Evolutionary conservation across 257 asterid species (phyloP).

Genomic region (Nicotiana benthamiana): DNA sequence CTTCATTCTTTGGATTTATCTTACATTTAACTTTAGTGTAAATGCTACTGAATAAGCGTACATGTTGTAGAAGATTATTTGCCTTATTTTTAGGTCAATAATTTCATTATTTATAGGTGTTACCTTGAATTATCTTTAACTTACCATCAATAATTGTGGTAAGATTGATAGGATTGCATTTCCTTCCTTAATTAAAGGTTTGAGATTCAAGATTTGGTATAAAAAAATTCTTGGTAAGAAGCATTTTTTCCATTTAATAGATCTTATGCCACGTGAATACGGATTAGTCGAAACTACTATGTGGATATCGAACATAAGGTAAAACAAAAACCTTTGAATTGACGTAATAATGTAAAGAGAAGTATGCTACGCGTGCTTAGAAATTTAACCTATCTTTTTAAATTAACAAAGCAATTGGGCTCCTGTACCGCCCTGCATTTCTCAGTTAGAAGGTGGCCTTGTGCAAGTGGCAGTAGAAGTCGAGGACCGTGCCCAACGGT

Average conservation of each 20-base stretch:
- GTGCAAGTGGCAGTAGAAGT: conserved; percentile 99
- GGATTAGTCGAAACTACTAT: too few relatives aligned
- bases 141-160: too few relatives aligned
- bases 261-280: too few relatives aligned
- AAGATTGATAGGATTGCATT: too few relatives aligned
- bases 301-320: too few relatives aligned
- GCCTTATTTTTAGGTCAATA: neutral
- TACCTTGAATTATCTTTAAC: neutral
- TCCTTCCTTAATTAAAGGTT: too few relatives aligned
- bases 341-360: too few relatives aligned
- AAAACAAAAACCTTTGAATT: neutral
- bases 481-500: conserved; percentile 95
- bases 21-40: neutral
- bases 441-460: conserved; percentile 92
- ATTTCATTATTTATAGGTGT: neutral
- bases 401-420: neutral
- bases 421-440: conserved; percentile 88
- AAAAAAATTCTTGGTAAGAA: too few relatives aligned
- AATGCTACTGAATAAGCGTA: neutral
- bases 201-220: too few relatives aligned
- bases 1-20: neutral
- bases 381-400: neutral
- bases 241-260: too few relatives aligned
- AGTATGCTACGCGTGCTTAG: neutral
- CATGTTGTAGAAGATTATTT: neutral